Conservation (phyloP, 345 rosid species). For the Jatropha curcas region DNA sequence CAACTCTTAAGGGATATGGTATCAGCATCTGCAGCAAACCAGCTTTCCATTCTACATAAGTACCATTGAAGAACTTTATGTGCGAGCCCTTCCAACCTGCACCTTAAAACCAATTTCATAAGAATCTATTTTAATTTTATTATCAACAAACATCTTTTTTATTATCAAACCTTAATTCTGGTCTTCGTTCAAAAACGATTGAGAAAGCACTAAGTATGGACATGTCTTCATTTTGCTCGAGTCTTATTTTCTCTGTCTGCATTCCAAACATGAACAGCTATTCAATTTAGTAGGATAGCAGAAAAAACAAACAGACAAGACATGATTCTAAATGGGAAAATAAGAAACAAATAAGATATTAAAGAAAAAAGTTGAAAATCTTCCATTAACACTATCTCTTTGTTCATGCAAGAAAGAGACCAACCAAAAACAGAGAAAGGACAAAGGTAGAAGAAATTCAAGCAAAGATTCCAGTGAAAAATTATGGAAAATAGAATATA, state of each 20-base stretch:
- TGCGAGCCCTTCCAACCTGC: constrained; percentile 75
- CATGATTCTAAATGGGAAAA: not conserved
- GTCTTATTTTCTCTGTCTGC: constrained; percentile 79
- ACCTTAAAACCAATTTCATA: constrained; percentile 20
- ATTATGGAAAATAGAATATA: not conserved
- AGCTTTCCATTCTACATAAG: constrained; percentile 98
- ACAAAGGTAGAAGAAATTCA: too few species aligned
- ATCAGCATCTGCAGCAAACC: constrained; percentile 99
- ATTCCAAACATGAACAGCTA: constrained; percentile 24
- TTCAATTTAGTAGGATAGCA: constrained; percentile 7
- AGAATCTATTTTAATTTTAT: too few species aligned
- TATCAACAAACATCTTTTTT: too few species aligned
- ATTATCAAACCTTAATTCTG: constrained; percentile 77
- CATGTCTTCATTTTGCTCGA: constrained; percentile 65
- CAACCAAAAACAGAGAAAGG: too few species aligned
- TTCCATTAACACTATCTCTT: too few species aligned
- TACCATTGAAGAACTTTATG: constrained; percentile 95
- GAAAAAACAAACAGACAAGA: constrained; percentile 7
- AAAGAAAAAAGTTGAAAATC: not conserved
- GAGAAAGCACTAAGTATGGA: constrained; percentile 70
- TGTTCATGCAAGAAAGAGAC: too few species aligned
- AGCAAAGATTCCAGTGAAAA: not conserved
- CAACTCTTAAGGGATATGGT: constrained; percentile 83
- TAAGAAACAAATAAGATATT: not conserved
- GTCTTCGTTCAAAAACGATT: constrained; percentile 67